Base-by-base conservation (phyloP, 164 flowering plant species). In the Euptelea pleiosperma region DNA sequence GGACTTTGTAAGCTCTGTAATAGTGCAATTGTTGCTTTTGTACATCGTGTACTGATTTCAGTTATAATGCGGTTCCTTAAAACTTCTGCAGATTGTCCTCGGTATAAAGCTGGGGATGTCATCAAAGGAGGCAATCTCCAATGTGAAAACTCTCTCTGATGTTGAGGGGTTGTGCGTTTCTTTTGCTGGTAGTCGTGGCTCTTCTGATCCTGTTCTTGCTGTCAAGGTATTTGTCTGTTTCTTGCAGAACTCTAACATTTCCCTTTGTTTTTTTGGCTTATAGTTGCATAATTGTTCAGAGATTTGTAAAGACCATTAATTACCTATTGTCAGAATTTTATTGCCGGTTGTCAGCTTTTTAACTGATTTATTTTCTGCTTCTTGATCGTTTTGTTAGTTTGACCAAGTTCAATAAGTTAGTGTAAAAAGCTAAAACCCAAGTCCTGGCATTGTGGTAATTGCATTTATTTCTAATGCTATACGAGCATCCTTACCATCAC, bases 81-180 rank as follows among this genome's bases (percentile, higher is more conserved):
- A 29, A 52, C 29, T 26, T 71, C 22, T 78, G 62, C 83, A 93
- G 99, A 82, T 94, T 69, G 79, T 94, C 24, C 85, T 94, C 29
- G 96, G 78, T 26, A 83, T 94, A 57, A 89, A 89, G 72, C 87
- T 94, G 8, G 96, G 96, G 19, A 83, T 86, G 97, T 71, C 80
- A 52, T 86, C 88, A 29, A 54, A 82, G 43, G 91, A 91, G 29
- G 96, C 97, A 40, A 64, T 85, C 41, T 67, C 89, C 35, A 74
- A 77, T 26, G 89, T 84, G 31, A 88, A 88, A 72, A 89, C 97
- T 39, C 88, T 94, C 39, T 94, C 96, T 19, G 97, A 91, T 73
- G 96, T 89, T 52, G 99, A 94, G 70, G 90, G 87, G 28, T 57
- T 88, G 49, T 94, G 97, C 68, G 70, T 85, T 40, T 64, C 88